Evolutionary conservation across 2,329 filamentous ascomycete species (phyloP).

Genomic region (Pestalotiopsis sp.): DNA sequence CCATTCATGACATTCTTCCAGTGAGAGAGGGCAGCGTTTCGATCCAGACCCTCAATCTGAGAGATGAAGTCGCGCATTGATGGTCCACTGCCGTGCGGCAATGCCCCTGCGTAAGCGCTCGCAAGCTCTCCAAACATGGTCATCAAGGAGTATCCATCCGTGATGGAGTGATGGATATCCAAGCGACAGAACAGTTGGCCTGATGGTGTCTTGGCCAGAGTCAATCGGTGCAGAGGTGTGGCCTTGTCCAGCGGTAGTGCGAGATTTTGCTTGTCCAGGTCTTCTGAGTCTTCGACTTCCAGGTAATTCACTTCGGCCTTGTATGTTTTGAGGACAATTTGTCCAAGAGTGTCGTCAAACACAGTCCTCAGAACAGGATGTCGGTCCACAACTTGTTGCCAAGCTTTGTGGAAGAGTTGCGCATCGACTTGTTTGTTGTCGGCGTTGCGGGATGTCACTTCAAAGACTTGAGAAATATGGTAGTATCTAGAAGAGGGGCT

Average conservation of each 20-base stretch:
- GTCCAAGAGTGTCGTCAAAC: constrained; percentile 1
- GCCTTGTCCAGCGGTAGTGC: background rate
- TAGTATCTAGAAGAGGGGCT: constrained; percentile 13
- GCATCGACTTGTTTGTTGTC: background rate
- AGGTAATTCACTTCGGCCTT: constrained; percentile 3
- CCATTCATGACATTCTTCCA: background rate
- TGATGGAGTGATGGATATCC: constrained; percentile 13
- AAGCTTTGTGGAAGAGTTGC: constrained; percentile 10
- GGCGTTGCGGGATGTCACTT: background rate
- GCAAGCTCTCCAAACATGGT: constrained; percentile 15
- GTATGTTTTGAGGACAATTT: constrained; percentile 9
- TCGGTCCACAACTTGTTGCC: constrained; percentile 16
- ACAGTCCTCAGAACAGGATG: constrained; percentile 13
- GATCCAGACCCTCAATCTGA: constrained; percentile 1
- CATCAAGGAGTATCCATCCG: constrained; percentile 14
- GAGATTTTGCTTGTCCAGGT: background rate
- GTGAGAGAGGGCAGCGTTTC: constrained; percentile 5
- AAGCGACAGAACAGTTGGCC: constrained; percentile 6
- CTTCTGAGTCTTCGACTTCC: background rate
- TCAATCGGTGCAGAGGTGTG: constrained; percentile 10
- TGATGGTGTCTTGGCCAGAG: constrained; percentile 4
- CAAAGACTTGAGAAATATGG: constrained; percentile 12
- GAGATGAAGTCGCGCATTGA: constrained; percentile 8
- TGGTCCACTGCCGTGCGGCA: constrained; percentile 1
- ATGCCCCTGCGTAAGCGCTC: background rate